Conservation (phyloP, 1,284 basidiomycete species). For the Caloboletus inedulis region DNA sequence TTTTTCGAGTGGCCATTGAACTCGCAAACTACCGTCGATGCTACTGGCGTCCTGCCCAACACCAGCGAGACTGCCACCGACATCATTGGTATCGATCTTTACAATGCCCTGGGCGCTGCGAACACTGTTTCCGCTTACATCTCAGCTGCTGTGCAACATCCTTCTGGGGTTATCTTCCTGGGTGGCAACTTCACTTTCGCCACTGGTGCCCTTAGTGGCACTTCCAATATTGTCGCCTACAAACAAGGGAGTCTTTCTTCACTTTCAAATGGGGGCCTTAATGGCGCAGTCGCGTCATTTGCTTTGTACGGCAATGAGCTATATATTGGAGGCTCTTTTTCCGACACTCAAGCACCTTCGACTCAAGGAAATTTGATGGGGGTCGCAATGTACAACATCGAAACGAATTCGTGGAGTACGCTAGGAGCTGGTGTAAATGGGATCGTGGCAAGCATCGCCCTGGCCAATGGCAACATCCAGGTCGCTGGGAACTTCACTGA, state of each 20-base stretch:
- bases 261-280: constrained; percentile 63
- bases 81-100: constrained; percentile 56
- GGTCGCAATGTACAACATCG: constrained; percentile 76
- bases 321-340: constrained; percentile 86
- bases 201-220: constrained; percentile 51
- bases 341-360: constrained; percentile 56
- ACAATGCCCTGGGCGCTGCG: constrained; percentile 50
- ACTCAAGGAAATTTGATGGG: constrained; percentile 55
- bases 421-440: constrained; percentile 80
- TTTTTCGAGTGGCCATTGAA: constrained; percentile 77
- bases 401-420: constrained; percentile 64
- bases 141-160: constrained; percentile 60
- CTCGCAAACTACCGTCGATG: constrained; percentile 45
- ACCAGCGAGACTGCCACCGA: constrained; percentile 72
- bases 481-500: constrained; percentile 77
- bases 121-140: constrained; percentile 39
- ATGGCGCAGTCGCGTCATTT: constrained; percentile 73
- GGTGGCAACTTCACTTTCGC: constrained; percentile 75
- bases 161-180: constrained; percentile 66
- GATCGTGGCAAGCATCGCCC: constrained; percentile 57
- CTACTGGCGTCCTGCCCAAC: constrained; percentile 61
- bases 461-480: constrained; percentile 53
- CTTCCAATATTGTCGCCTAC: constrained; percentile 74
- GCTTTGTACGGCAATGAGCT: constrained; percentile 58
- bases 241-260: constrained; percentile 55